phyloP scores from a whole-genome alignment of 805 yeast species.

The Suhomyces kilbournensis region DNA sequence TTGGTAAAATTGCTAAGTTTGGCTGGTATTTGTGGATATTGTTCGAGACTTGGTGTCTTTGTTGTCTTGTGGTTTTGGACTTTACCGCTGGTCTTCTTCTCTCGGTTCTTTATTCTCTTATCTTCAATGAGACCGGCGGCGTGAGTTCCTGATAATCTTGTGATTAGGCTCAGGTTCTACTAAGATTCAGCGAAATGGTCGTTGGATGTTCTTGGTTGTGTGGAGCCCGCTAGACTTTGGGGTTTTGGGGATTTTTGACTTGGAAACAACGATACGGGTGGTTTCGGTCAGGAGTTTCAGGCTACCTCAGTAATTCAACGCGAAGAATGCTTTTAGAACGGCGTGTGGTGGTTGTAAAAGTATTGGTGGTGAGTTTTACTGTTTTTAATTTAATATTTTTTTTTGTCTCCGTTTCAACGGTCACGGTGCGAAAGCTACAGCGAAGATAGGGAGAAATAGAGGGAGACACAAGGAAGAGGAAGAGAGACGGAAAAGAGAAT shows the following conservation, averaged over 20 bases:
- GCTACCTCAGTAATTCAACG: background rate
- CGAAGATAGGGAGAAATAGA: background rate
- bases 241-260: background rate
- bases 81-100: background rate
- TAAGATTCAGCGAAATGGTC: no score
- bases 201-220: no score
- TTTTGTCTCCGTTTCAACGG: conserved; percentile 4
- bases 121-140: background rate
- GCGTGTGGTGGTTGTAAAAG: background rate
- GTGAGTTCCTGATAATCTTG: background rate
- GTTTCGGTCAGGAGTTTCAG: background rate
- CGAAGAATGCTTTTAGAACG: background rate
- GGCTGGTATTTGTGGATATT: no score
- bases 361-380: background rate
- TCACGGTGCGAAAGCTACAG: conserved; percentile 1
- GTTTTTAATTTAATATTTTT: conserved; percentile 3
- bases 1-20: no score
- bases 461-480: background rate
- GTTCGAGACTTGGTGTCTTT: no score
- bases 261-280: background rate
- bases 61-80: background rate
- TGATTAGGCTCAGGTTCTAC: no score
- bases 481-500: background rate
- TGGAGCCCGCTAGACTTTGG: background rate
- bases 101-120: background rate